Evolutionary conservation across 139 green algal species (phyloP).

Genomic region (Chlamydomonas sphaeroides): DNA sequence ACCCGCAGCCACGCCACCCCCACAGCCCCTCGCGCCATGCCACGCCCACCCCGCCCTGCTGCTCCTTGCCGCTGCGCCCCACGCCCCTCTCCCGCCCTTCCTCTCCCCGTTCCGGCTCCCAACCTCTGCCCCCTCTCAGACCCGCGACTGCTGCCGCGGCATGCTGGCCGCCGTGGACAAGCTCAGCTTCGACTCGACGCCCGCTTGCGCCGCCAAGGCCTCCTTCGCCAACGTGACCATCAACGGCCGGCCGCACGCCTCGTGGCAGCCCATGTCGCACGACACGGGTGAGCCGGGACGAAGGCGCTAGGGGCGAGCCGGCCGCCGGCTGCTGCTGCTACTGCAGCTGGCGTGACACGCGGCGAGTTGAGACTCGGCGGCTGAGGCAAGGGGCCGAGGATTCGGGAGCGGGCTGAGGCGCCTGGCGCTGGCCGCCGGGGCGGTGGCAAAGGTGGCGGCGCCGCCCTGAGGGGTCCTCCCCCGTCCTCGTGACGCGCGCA

Average conservation of each 20-base stretch:
- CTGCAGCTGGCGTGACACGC: background rate
- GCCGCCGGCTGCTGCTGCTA: background rate
- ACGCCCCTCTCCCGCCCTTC: too few species aligned
- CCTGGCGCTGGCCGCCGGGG: background rate
- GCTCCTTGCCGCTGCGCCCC: too few species aligned
- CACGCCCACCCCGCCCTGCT: too few species aligned
- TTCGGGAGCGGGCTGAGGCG: background rate
- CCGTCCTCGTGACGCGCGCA: background rate
- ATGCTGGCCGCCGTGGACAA: conserved; percentile 3
- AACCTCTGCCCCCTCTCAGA: too few species aligned
- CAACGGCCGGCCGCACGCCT: background rate
- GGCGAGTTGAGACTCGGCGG: background rate
- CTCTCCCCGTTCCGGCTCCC: too few species aligned
- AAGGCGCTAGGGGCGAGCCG: background rate
- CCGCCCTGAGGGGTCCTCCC: background rate
- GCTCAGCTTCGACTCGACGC: conserved; percentile 1
- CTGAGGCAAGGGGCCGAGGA: too few species aligned
- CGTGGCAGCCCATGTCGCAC: background rate
- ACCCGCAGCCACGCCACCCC: too few species aligned
- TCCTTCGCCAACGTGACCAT: background rate
- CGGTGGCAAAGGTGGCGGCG: background rate
- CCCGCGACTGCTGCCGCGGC: too few species aligned
- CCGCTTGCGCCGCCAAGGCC: background rate
- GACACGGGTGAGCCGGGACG: background rate
- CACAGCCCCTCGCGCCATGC: too few species aligned